A percentile compares a stretch with the other conserved stretches of the same genome.
Evolutionary conservation across 208 protist species (phyloP).

Genomic region (Leishmania tropica): DNA sequence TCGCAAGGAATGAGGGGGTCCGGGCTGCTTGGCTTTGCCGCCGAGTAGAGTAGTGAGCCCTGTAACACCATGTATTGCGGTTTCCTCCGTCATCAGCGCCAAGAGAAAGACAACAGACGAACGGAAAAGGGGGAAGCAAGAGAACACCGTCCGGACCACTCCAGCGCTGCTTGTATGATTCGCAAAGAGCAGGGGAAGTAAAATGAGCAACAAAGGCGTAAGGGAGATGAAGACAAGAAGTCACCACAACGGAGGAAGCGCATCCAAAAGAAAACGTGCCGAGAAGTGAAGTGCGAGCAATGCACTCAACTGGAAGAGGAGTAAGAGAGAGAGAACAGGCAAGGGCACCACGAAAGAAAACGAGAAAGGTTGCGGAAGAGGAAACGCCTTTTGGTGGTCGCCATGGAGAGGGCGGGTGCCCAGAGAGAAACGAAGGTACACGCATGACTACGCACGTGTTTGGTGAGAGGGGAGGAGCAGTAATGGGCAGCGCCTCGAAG

Average conservation of each 20-base stretch:
- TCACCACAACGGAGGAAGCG: not conserved
- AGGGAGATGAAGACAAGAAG: not conserved
- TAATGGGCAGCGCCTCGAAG: not conserved
- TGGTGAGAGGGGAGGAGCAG: not conserved
- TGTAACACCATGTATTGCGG: not conserved
- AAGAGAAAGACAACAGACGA: not conserved
- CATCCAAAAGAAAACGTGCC: too few relatives aligned
- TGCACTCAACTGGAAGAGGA: not conserved
- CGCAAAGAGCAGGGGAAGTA: not conserved
- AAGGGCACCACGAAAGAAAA: not conserved
- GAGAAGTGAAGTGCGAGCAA: not conserved
- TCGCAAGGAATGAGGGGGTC: not conserved
- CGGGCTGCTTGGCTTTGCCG: not conserved
- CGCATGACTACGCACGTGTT: not conserved
- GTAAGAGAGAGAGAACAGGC: not conserved
- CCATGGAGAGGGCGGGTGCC: not conserved
- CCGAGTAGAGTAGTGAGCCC: not conserved
- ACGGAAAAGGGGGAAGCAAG: not conserved
- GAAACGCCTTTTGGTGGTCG: not conserved
- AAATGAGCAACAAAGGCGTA: not conserved
- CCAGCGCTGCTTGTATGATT: not conserved
- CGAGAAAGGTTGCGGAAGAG: not conserved
- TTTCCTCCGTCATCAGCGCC: not conserved
- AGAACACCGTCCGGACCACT: not conserved
- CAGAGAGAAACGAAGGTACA: not conserved